A percentile compares a stretch with the other conserved stretches of the same genome.
Evolutionary conservation across 1,139 yeast species (phyloP).

Genomic region (Geotrichum candidum): DNA sequence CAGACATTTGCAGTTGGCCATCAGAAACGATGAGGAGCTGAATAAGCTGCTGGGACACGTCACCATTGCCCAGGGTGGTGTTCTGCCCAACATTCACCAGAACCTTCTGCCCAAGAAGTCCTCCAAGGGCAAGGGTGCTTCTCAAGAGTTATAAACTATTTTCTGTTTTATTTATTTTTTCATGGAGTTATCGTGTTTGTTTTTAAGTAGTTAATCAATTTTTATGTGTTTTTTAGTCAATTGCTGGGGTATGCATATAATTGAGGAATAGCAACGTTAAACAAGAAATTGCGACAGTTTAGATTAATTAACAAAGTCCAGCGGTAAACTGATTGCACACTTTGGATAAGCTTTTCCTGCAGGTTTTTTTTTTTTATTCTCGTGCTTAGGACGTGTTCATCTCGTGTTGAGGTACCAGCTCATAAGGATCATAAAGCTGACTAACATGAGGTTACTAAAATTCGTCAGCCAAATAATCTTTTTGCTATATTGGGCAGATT

Average conservation of each 20-base stretch:
- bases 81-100: slow-evolving; percentile 89
- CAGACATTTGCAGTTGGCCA: slow-evolving; percentile 96
- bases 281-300: too few relatives aligned
- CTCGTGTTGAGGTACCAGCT: neutral
- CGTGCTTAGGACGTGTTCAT: neutral
- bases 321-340: neutral
- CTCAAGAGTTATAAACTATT: slow-evolving; percentile 16
- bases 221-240: neutral
- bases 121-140: slow-evolving; percentile 18
- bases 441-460: neutral
- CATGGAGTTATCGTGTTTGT: neutral
- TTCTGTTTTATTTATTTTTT: neutral
- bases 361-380: neutral
- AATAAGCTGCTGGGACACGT: slow-evolving; percentile 91
- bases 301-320: neutral
- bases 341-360: too few relatives aligned
- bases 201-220: slow-evolving; percentile 3
- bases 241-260: neutral
- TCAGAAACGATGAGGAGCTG: slow-evolving; percentile 96
- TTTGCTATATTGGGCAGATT: neutral
- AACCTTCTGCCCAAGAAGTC: slow-evolving; percentile 47
- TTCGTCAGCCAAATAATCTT: neutral
- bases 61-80: slow-evolving; percentile 97
- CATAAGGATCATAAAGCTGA: neutral
- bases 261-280: neutral